A percentile compares a stretch with the other conserved stretches of the same genome.
phyloP scores from a whole-genome alignment of 1,284 basidiomycete species.

The Tylopilus orsonianus region DNA sequence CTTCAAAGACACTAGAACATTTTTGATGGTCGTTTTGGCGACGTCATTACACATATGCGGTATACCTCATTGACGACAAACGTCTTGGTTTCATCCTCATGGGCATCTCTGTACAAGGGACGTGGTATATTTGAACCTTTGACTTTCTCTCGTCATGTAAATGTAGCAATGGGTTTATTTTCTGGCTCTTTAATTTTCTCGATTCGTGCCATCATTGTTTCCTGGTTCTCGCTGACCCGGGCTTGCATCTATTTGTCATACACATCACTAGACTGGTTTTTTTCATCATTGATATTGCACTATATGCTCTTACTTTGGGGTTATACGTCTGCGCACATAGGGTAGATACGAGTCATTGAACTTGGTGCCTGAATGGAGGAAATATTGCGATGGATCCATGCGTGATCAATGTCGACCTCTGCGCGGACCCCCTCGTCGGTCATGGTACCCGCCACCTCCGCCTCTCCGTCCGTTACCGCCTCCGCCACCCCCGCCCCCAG shows the following conservation, averaged over 20 bases:
- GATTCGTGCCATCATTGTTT: conserved; percentile 2
- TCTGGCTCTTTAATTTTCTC: neutral
- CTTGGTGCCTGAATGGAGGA: neutral
- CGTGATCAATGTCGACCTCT: conserved; percentile 26
- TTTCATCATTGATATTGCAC: no score
- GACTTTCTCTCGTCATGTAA: conserved; percentile 18
- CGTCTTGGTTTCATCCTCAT: neutral
- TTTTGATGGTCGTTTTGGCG: neutral
- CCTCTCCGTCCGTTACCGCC: conserved; percentile 21
- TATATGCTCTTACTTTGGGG: neutral
- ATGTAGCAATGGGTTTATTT: conserved; percentile 1
- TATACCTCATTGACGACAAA: conserved; percentile 5
- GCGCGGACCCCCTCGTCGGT: conserved; percentile 30
- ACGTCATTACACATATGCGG: neutral
- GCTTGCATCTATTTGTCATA: conserved; percentile 8
- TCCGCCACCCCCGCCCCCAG: conserved; percentile 26
- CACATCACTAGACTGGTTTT: conserved; percentile 16
- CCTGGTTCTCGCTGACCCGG: conserved; percentile 4
- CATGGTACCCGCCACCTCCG: conserved; percentile 29
- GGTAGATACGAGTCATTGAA: conserved; percentile 8
- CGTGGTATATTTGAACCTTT: neutral
- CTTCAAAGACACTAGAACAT: neutral
- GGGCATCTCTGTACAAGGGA: conserved; percentile 1
- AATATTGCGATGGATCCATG: no score
- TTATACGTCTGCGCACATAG: neutral